Conservation (phyloP, 805 yeast species). For the Saccharomycopsis lassenensis region DNA sequence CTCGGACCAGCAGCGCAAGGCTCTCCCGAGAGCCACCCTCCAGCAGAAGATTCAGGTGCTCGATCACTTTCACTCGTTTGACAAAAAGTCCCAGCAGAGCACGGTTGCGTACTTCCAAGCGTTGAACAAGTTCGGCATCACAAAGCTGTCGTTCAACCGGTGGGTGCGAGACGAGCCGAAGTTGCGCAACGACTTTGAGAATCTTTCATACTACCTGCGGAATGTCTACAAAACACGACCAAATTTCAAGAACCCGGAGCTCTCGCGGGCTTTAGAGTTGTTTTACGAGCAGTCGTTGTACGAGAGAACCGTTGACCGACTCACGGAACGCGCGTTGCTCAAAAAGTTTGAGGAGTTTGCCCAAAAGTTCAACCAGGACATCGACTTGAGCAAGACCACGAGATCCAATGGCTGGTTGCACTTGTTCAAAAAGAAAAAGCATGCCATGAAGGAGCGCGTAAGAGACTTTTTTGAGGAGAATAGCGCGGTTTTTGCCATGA, state of each 20-base stretch:
- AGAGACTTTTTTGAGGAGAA: constrained; percentile 20
- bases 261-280: constrained; percentile 27
- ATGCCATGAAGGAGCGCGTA: constrained; percentile 23
- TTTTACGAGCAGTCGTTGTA: constrained; percentile 28
- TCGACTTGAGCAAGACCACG: constrained; percentile 6
- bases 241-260: constrained; percentile 24
- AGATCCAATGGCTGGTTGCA: constrained; percentile 34
- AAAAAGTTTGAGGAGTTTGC: constrained; percentile 23
- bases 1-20: neutral
- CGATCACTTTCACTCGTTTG: constrained; percentile 27
- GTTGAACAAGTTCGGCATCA: constrained; percentile 25
- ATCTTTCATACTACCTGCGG: constrained; percentile 22
- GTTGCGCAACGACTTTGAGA: constrained; percentile 24
- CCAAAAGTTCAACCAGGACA: constrained; percentile 11
- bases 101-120: constrained; percentile 27
- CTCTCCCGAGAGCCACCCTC: constrained; percentile 27
- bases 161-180: constrained; percentile 28
- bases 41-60: constrained; percentile 28
- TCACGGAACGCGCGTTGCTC: constrained; percentile 25
- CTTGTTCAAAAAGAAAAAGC: constrained; percentile 27
- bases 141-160: constrained; percentile 30
- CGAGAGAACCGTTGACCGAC: constrained; percentile 21
- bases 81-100: constrained; percentile 26
- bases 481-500: constrained; percentile 15
- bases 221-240: constrained; percentile 26